Evolutionary conservation across 306 rosid genomes (phyloP).

Genomic region (Lotus japonicus): DNA sequence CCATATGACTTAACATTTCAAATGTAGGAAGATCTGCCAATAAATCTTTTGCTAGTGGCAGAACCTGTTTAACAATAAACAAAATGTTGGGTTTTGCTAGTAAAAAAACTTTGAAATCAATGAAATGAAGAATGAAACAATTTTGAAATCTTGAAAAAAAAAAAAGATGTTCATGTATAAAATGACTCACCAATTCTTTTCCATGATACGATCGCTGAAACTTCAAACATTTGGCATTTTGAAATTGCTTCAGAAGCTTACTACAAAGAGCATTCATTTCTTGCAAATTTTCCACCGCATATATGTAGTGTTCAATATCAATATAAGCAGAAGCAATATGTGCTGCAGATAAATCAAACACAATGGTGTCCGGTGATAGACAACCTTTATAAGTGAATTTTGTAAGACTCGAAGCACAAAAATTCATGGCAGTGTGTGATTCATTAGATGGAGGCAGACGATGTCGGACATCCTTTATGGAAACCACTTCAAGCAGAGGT

Average conservation of each 20-base stretch:
- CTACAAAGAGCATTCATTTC: too few relatives aligned
- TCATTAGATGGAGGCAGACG: too few relatives aligned
- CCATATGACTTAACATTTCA: not conserved
- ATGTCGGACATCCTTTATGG: not conserved
- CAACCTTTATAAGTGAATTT: not conserved
- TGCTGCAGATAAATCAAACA: not conserved
- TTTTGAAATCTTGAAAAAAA: too few relatives aligned
- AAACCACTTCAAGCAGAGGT: slow-evolving; percentile 11
- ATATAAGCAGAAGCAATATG: not conserved
- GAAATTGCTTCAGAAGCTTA: too few relatives aligned
- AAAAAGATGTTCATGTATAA: too few relatives aligned
- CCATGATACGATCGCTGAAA: not conserved
- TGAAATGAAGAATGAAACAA: too few relatives aligned
- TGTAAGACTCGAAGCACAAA: not conserved
- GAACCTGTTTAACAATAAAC: too few relatives aligned
- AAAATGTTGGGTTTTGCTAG: too few relatives aligned
- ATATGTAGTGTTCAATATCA: not conserved
- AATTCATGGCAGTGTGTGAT: not conserved
- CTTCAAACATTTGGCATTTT: not conserved
- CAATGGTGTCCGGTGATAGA: not conserved
- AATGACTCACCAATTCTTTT: too few relatives aligned
- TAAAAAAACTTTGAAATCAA: too few relatives aligned
- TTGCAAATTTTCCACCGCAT: too few relatives aligned
- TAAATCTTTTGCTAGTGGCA: too few relatives aligned
- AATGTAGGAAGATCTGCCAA: not conserved